These are phyloP conservation scores for Saturnispora sekii DNA, from an alignment of 805 yeast species.

Conservation along the genomic window DNA sequence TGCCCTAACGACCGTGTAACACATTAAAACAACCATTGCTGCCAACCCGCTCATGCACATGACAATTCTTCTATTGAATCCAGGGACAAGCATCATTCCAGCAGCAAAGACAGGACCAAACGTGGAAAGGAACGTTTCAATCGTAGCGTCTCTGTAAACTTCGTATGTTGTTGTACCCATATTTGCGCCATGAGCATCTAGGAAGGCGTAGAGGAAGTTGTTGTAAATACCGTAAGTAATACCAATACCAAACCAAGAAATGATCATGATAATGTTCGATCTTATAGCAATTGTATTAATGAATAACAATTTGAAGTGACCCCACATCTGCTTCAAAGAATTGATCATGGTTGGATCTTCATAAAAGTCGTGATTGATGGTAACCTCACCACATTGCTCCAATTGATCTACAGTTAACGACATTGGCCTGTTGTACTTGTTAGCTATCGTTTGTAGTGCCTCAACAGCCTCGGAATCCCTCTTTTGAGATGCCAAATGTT, in stretches of 20 bases:
- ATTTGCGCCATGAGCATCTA: conserved; percentile 41
- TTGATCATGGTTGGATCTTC: conserved; percentile 14
- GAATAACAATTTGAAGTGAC: conserved; percentile 39
- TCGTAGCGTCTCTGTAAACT: conserved; percentile 39
- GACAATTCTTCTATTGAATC: conserved; percentile 49
- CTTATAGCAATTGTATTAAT: conserved; percentile 34
- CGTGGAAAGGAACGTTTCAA: conserved; percentile 38
- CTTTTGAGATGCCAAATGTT: conserved; percentile 40
- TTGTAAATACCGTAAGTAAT: conserved; percentile 48
- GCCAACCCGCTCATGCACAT: conserved; percentile 41
- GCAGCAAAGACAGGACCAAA: conserved; percentile 49
- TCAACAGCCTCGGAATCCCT: conserved; percentile 40
- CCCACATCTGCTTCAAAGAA: conserved; percentile 19
- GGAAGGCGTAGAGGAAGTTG: conserved; percentile 44
- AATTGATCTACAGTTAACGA: conserved; percentile 39
- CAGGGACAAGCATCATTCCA: conserved; percentile 23
- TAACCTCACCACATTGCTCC: conserved; percentile 33
- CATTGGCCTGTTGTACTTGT: conserved; percentile 32
- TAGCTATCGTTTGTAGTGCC: conserved; percentile 35
- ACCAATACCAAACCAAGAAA: conserved; percentile 52
- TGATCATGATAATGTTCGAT: conserved; percentile 35
- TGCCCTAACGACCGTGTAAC: conserved; percentile 52
- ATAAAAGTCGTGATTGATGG: conserved; percentile 16
- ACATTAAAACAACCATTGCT: conserved; percentile 50
- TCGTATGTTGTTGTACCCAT: conserved; percentile 31